phyloP scores from a whole-genome alignment of 768 basidiomycete species.

The Leccinum boreale region DNA sequence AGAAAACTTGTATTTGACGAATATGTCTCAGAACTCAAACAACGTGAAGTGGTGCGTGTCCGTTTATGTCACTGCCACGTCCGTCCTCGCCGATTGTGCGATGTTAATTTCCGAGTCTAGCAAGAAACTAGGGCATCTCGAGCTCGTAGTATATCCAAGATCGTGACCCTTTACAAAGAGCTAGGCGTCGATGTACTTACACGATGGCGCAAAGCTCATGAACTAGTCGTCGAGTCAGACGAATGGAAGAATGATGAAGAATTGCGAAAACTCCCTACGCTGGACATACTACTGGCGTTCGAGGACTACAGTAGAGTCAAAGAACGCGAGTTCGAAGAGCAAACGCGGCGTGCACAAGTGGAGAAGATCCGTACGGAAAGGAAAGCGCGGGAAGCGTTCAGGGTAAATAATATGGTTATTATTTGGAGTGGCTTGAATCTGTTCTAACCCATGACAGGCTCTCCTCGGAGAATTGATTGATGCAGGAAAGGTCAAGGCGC shows the following conservation, averaged over 20 bases:
- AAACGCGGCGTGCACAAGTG: conserved; percentile 72
- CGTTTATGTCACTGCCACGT: not conserved
- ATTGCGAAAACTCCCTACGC: conserved; percentile 77
- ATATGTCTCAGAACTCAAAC: conserved; percentile 80
- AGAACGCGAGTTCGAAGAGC: conserved; percentile 89
- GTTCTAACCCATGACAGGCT: conserved; percentile 39
- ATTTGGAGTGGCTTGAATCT: not conserved
- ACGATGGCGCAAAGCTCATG: conserved; percentile 84
- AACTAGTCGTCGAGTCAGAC: conserved; percentile 68
- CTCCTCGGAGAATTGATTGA: conserved; percentile 70
- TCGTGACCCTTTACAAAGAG: conserved; percentile 81
- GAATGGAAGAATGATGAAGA: conserved; percentile 78
- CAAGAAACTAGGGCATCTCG: conserved; percentile 78
- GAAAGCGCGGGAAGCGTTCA: conserved; percentile 90
- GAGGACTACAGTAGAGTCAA: conserved; percentile 91
- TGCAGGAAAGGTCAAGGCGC: conserved; percentile 66
- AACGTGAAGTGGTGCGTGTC: conserved; percentile 78
- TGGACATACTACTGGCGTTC: conserved; percentile 90
- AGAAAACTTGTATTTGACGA: conserved; percentile 88
- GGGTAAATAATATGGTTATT: conserved; percentile 40
- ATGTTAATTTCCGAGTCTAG: conserved; percentile 35
- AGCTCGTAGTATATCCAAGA: conserved; percentile 74
- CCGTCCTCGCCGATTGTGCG: conserved; percentile 4
- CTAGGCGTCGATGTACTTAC: conserved; percentile 92
- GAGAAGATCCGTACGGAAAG: conserved; percentile 83